phyloP scores from a whole-genome alignment of 257 asterid species.

The Nicotiana obtusifolia region DNA sequence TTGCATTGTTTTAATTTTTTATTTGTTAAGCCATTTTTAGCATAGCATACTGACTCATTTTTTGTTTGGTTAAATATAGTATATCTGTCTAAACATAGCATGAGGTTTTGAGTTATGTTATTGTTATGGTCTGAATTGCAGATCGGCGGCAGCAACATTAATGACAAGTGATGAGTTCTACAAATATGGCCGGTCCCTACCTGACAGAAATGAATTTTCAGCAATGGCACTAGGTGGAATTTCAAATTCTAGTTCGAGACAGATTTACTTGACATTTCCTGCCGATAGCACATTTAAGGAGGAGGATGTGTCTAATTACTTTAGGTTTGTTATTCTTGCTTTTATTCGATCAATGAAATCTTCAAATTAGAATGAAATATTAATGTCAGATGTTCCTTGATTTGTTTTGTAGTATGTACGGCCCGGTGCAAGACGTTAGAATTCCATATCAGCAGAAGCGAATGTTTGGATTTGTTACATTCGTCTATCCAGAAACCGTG shows the following conservation, averaged over 20 bases:
- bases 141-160: conserved; percentile 30
- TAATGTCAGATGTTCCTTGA: not conserved
- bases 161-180: conserved; percentile 35
- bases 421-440: conserved; percentile 69
- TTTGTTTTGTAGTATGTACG: conserved; percentile 49
- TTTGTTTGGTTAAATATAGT: not conserved
- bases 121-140: conserved; percentile 17
- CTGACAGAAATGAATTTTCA: conserved; percentile 42
- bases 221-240: conserved; percentile 46
- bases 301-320: conserved; percentile 85
- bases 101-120: not conserved
- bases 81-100: not conserved
- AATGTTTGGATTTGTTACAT: conserved; percentile 91
- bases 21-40: conserved; percentile 8
- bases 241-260: conserved; percentile 56
- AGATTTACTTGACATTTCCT: conserved; percentile 86
- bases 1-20: conserved; percentile 10
- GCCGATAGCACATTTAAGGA: conserved; percentile 87
- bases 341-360: not conserved
- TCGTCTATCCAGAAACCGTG: conserved; percentile 52
- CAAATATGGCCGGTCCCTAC: conserved; percentile 24
- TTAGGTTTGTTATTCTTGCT: conserved; percentile 40
- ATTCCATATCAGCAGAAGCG: conserved; percentile 67
- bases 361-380: not conserved
- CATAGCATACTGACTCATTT: not conserved